Evolutionary conservation across 1,139 yeast genomes (phyloP), one percentile per base, ranked within the genome.

Genomic region (Kluyveromyces marxianus): DNA sequence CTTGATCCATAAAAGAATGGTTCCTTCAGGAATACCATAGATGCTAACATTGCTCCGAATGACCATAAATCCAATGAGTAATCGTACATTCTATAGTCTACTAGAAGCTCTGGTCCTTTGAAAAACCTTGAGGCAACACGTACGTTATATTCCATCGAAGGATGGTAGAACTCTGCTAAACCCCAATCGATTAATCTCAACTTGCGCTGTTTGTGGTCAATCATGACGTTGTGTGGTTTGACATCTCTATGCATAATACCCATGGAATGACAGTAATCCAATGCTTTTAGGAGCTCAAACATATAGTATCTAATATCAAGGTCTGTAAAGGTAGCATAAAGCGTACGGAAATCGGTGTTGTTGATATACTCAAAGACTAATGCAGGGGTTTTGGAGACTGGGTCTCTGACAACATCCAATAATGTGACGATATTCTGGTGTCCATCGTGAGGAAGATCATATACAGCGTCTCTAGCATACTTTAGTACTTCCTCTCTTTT

Each of bases 191-290:
- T 94, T 53, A 94, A 76, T 54, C 97, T 77, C 55, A 94, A 71
- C 50, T 70, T 71, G 57, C 78, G 77, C 54, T 74, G 74, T 46
- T 79, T 79, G 55, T 92, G 97, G 65, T 94, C 98, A 60, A 94
- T 94, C 97, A 94, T 92, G 41, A 94, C 94, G 62, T 94, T 94
- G 64, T 94, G 97, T 29, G 98, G 98, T 67, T 94, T 94, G 51
- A 94, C 98, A 67, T 94, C 99, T 64, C 99, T 75, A 68, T 94
- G 99, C 87, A 94, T 94, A 52, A 94, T 90, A 37, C 98, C 99
- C 88, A 87, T 88, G 4, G 96, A 87, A 68, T 94, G 99, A 41
- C 94, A 85, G 65, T 78, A 94, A 67, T 94, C 97, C 52, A 94
- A 74, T 0, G 98, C 98, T 58, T 78, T 82, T 57, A 94, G 74